phyloP scores from a whole-genome alignment of 495 filamentous ascomycete species.

The Penicillium malachiteum region DNA sequence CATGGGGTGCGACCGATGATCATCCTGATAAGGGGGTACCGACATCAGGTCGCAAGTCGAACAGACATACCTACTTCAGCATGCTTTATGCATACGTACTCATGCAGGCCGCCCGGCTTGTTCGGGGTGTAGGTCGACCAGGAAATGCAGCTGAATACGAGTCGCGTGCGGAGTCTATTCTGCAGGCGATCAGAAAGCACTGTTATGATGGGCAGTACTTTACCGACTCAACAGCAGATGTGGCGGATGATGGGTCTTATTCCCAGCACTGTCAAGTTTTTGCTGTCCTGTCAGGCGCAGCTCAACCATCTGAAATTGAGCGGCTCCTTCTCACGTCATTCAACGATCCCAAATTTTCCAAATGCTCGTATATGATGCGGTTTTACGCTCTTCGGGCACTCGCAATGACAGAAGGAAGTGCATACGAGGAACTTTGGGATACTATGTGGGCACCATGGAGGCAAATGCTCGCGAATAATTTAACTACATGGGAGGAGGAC shows the following conservation, averaged over 20 bases:
- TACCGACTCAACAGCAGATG: slow-evolving; percentile 29
- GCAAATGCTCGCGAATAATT: slow-evolving; percentile 33
- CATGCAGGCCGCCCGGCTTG: slow-evolving; percentile 22
- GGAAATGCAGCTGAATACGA: slow-evolving; percentile 36
- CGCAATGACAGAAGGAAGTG: slow-evolving; percentile 18
- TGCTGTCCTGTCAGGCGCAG: slow-evolving; percentile 32
- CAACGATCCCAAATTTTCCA: slow-evolving; percentile 25
- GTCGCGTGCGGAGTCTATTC: slow-evolving; percentile 18
- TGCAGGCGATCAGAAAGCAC: slow-evolving; percentile 25
- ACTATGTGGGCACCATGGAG: slow-evolving; percentile 33
- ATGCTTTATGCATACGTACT: slow-evolving; percentile 39
- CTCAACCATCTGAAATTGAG: slow-evolving; percentile 1
- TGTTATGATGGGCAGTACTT: slow-evolving; percentile 38
- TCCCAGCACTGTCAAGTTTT: slow-evolving; percentile 40
- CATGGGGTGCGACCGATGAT: slow-evolving; percentile 34
- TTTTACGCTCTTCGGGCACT: slow-evolving; percentile 41
- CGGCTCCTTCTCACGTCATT: slow-evolving; percentile 25
- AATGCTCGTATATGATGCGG: slow-evolving; percentile 40
- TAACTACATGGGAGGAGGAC: slow-evolving; percentile 44
- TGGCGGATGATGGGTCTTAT: slow-evolving; percentile 26
- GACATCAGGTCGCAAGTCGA: slow-evolving; percentile 26
- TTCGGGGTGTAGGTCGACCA: slow-evolving; percentile 29
- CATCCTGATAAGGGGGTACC: slow-evolving; percentile 39
- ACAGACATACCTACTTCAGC: slow-evolving; percentile 36
- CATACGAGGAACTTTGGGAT: slow-evolving; percentile 30